Base-by-base conservation (phyloP, 2,329 filamentous ascomycete genomes). In the Fusarium musae region DNA sequence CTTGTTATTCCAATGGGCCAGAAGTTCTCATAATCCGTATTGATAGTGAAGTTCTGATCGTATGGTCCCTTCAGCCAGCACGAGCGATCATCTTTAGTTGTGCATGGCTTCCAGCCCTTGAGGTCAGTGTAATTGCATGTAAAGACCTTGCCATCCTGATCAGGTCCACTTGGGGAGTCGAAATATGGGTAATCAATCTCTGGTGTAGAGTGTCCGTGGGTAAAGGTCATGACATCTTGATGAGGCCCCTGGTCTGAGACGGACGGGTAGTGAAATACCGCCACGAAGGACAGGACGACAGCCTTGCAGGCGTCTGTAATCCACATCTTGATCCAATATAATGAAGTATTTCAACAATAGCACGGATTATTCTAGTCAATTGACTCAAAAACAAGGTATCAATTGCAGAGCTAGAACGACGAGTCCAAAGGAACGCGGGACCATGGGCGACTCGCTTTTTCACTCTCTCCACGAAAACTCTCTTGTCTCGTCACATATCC, bases 1-100 rank as follows among this genome's bases (percentile, higher is more conserved):
- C 63, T 34, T 13, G 44, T 46, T 2, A 59, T 36, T 28, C 63
- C 63, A 19, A 49, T 37, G 1, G 63, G 63, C 15, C 32, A 66
- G 13, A 66, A 66, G n/a, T 66, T 66, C 37, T 66, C 63, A 32
- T 66, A 66, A 3, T 66, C 61, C 7, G 63, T 66, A 0, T 37
- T 17, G 2, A 34, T 50, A 5, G 64, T n/a, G 6, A 66, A 66
- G 17, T 40, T 46, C 11, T 66, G 61, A 3, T 6, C 32, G 7
- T 34, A 28, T 4, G 63, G 63, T 1, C 63, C 63, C 3, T 49
- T 50, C 4, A 66, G 15, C 61, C 63, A 66, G 10, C 63, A 66
- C 4, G 61, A 59, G 2, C 63, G 63, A 10, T 66, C 43, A 3
- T 26, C n/a, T 12, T n/a, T n/a, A 3, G 26, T 43, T 6, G 63